phyloP scores from a whole-genome alignment of 805 yeast genomes.

The Metschnikowia corniflorae region DNA sequence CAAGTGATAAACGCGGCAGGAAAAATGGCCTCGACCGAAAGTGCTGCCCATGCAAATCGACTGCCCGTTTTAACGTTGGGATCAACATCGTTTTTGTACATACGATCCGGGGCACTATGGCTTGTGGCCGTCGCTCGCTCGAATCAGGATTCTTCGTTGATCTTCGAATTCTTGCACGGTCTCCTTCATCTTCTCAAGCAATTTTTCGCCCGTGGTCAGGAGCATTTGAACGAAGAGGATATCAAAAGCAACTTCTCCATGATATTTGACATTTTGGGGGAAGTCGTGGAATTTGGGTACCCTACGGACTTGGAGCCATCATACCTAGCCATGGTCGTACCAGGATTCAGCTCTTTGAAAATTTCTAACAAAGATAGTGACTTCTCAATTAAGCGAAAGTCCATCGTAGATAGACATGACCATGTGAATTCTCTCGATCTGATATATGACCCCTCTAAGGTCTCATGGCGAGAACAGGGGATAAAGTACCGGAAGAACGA shows the following conservation, averaged over 20 bases:
- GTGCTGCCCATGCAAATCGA: conserved; percentile 24
- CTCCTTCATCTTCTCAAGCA: conserved; percentile 51
- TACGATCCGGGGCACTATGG: conserved; percentile 63
- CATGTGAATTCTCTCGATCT: conserved; percentile 8
- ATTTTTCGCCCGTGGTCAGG: conserved; percentile 18
- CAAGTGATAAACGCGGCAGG: conserved; percentile 70
- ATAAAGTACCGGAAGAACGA: conserved; percentile 80
- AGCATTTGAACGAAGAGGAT: conserved; percentile 28
- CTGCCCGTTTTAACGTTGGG: conserved; percentile 72
- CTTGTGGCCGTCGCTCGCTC: conserved; percentile 86
- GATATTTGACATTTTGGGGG: conserved; percentile 76
- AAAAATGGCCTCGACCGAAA: conserved; percentile 16
- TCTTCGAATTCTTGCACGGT: conserved; percentile 74
- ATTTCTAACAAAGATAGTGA: conserved; percentile 1
- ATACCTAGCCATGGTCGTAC: conserved; percentile 16
- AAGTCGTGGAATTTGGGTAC: conserved; percentile 72
- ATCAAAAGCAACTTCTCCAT: conserved; percentile 63
- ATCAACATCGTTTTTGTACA: conserved; percentile 84
- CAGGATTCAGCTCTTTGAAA: conserved; percentile 12
- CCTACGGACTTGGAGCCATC: conserved; percentile 60
- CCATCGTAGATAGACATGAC: conserved; percentile 8
- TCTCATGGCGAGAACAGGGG: conserved; percentile 70
- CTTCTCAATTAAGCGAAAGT: conserved; percentile 5
- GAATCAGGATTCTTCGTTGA: conserved; percentile 77
- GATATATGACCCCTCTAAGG: conserved; percentile 15